These are phyloP conservation scores for Solanum hybrid DNA, from an alignment of 305 asterid species.

Conservation along the genomic window DNA sequence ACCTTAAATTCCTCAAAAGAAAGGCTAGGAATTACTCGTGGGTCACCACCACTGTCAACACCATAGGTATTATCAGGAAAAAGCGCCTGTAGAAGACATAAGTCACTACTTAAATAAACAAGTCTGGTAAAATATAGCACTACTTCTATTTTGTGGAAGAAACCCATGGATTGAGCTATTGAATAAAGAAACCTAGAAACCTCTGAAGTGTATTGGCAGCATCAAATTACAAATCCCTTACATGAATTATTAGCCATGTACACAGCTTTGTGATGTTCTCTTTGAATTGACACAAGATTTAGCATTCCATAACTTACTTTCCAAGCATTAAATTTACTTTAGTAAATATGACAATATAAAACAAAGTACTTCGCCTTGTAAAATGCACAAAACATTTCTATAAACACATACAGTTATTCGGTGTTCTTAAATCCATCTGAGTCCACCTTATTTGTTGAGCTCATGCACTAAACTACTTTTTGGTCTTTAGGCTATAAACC, in stretches of 20 bases:
- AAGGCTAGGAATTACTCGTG: constrained; percentile 85
- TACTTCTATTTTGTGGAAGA: constrained; percentile 3
- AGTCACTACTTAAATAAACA: background rate
- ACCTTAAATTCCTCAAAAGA: constrained; percentile 95
- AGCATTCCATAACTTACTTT: background rate
- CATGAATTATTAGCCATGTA: background rate
- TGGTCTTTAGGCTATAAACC: background rate
- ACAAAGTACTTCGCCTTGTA: background rate
- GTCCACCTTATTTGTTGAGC: background rate
- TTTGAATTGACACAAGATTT: background rate
- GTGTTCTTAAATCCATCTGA: background rate
- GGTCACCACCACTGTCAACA: constrained; percentile 99
- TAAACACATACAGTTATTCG: background rate
- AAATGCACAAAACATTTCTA: background rate
- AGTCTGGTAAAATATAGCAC: background rate
- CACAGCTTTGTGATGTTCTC: background rate
- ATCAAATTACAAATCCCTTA: background rate
- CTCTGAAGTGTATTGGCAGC: background rate
- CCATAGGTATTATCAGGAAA: constrained; percentile 93
- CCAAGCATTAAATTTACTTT: background rate
- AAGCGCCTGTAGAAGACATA: constrained; percentile 58
- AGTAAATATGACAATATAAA: background rate
- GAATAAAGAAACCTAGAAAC: background rate
- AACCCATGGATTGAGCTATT: background rate
- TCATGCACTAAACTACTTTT: background rate